A percentile compares a stretch with the other conserved stretches of the same genome.
These are phyloP conservation scores for Fusarium sacchari DNA, from an alignment of 2,329 filamentous ascomycete genomes.

Conservation along the genomic window DNA sequence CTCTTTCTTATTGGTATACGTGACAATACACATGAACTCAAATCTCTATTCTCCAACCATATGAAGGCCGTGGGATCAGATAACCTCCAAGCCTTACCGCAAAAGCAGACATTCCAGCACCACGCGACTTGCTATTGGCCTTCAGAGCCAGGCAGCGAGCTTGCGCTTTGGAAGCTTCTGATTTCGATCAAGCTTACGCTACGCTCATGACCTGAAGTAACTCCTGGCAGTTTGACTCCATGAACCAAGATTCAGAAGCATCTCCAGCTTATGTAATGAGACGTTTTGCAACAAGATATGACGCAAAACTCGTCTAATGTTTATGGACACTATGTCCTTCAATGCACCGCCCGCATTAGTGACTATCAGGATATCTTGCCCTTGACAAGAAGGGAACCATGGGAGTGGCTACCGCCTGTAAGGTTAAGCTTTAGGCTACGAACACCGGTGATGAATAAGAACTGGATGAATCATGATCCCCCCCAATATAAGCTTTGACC, in stretches of 20 bases:
- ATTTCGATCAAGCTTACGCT: too few relatives aligned
- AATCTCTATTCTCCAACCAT: background rate
- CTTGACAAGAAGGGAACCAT: too few relatives aligned
- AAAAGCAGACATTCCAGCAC: background rate
- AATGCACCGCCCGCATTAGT: too few relatives aligned
- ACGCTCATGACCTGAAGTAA: background rate
- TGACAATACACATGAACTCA: background rate
- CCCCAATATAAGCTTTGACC: too few relatives aligned
- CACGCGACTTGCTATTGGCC: too few relatives aligned
- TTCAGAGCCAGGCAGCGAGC: background rate
- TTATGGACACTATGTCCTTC: background rate
- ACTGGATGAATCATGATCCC: too few relatives aligned
- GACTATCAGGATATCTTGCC: background rate
- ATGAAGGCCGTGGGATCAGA: background rate
- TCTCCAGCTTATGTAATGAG: fast-evolving
- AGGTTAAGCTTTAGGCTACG: too few relatives aligned
- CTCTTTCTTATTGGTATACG: background rate
- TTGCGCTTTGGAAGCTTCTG: background rate
- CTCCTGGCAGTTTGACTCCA: background rate
- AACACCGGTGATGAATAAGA: too few relatives aligned
- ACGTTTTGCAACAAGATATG: background rate
- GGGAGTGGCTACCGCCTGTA: too few relatives aligned
- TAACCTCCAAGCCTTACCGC: too few relatives aligned
- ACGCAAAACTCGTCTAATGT: background rate
- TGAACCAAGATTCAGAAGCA: background rate